A percentile compares a stretch with the other conserved stretches of the same genome.
These are phyloP conservation scores for Myriosclerotinia scirpicola DNA, from an alignment of 2,329 filamentous ascomycete genomes.

Conservation along the genomic window DNA sequence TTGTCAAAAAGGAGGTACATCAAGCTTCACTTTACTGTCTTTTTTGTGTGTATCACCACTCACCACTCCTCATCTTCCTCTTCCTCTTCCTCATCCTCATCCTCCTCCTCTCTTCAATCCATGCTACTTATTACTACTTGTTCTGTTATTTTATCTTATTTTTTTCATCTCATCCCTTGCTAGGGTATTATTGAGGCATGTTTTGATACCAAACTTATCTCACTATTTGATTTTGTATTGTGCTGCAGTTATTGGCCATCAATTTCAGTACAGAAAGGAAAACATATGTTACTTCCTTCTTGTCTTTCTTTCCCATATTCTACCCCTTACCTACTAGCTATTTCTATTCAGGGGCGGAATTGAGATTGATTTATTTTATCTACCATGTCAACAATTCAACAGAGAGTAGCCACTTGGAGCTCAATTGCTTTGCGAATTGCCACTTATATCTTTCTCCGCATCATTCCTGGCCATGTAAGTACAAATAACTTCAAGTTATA, in stretches of 20 bases:
- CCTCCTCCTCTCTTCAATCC: not conserved
- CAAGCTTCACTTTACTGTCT: not conserved
- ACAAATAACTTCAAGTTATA: not conserved
- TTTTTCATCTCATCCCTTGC: constrained; percentile 1
- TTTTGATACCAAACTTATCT: constrained; percentile 2
- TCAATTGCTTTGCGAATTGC: constrained; percentile 53
- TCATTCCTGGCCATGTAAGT: constrained; percentile 46
- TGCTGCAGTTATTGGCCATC: not conserved
- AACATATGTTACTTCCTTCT: not conserved
- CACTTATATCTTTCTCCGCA: constrained; percentile 61
- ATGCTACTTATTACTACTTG: not conserved
- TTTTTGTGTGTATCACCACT: too few relatives aligned
- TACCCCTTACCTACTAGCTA: not conserved
- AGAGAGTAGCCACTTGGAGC: constrained; percentile 39
- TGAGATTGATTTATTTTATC: not conserved
- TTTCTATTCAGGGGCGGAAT: not conserved
- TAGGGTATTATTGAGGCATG: not conserved
- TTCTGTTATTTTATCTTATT: not conserved
- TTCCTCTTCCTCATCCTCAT: not conserved
- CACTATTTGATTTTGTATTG: not conserved
- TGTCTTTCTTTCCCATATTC: not conserved
- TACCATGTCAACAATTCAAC: constrained; percentile 23
- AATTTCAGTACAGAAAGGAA: not conserved
- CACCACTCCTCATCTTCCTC: too few relatives aligned
- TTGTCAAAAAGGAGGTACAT: not conserved